Evolutionary conservation across 148 eudicot genomes (phyloP).

Genomic region (Cornus kousa): DNA sequence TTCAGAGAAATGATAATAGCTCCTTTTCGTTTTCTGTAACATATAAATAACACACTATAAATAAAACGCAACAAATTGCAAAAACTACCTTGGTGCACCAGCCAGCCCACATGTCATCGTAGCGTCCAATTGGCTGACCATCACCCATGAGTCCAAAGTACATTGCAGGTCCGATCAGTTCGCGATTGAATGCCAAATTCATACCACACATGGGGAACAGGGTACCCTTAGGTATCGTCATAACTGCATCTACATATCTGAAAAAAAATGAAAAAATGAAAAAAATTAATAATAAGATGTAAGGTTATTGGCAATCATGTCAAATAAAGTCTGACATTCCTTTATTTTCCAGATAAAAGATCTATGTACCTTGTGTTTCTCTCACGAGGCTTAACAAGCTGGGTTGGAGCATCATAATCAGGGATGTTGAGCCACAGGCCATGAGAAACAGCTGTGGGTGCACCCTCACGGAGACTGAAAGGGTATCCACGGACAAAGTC

Average conservation of each 20-base stretch:
- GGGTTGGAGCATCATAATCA: constrained; percentile 26
- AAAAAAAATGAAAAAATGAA: not conserved
- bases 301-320: not conserved
- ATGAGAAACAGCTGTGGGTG: constrained; percentile 21
- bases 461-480: constrained; percentile 27
- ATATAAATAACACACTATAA: too few relatives aligned
- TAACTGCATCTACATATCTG: constrained; percentile 27
- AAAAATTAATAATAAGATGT: not conserved
- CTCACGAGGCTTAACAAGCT: constrained; percentile 29
- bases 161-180: constrained; percentile 28
- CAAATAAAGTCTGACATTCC: not conserved
- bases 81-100: constrained; percentile 25
- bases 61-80: not conserved
- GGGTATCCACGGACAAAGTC: constrained; percentile 30
- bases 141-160: constrained; percentile 33
- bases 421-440: constrained; percentile 29
- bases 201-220: constrained; percentile 30
- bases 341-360: not conserved
- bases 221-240: constrained; percentile 28
- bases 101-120: constrained; percentile 32
- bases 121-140: constrained; percentile 29
- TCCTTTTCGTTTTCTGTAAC: not conserved
- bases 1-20: not conserved
- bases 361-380: constrained; percentile 15
- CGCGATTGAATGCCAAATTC: constrained; percentile 28